A percentile compares a stretch with the other conserved stretches of the same genome.
These are phyloP conservation scores for Paramyrothecium sp. DNA, from an alignment of 2,329 filamentous ascomycete species.

Conservation along the genomic window DNA sequence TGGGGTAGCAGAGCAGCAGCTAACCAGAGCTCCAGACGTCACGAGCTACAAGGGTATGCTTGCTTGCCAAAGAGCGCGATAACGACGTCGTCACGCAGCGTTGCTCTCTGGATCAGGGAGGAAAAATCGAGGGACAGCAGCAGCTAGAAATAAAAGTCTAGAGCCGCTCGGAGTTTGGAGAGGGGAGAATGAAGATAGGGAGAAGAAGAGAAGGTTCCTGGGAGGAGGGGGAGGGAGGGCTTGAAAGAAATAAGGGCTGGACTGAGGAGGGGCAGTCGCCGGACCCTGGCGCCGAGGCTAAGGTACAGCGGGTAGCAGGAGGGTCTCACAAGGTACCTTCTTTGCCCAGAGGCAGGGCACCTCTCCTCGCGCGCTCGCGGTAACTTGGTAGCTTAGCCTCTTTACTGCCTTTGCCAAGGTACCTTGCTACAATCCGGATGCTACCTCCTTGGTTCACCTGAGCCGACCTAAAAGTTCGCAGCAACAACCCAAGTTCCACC, in stretches of 20 bases:
- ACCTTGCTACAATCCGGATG: not conserved
- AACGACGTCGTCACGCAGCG: not conserved
- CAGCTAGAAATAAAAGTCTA: not conserved
- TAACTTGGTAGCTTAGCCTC: too few relatives aligned
- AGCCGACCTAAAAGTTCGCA: not conserved
- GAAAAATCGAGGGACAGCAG: not conserved
- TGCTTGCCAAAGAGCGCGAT: not conserved
- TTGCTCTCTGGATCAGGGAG: not conserved
- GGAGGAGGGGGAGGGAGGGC: not conserved
- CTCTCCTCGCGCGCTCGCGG: too few relatives aligned
- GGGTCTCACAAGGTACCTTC: too few relatives aligned
- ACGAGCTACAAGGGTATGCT: not conserved
- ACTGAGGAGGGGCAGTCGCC: not conserved
- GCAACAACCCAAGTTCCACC: not conserved
- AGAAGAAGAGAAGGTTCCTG: not conserved
- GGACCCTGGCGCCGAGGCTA: not conserved
- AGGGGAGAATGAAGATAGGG: not conserved
- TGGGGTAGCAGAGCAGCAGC: not conserved
- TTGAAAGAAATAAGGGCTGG: not conserved
- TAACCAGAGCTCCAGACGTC: not conserved
- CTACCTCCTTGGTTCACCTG: not conserved
- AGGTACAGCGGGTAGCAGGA: not conserved
- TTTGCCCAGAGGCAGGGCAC: too few relatives aligned
- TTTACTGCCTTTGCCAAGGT: too few relatives aligned
- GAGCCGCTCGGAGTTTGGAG: not conserved